Evolutionary conservation across 768 basidiomycete species (phyloP).

Genomic region (Gloeostereum incarnatum): DNA sequence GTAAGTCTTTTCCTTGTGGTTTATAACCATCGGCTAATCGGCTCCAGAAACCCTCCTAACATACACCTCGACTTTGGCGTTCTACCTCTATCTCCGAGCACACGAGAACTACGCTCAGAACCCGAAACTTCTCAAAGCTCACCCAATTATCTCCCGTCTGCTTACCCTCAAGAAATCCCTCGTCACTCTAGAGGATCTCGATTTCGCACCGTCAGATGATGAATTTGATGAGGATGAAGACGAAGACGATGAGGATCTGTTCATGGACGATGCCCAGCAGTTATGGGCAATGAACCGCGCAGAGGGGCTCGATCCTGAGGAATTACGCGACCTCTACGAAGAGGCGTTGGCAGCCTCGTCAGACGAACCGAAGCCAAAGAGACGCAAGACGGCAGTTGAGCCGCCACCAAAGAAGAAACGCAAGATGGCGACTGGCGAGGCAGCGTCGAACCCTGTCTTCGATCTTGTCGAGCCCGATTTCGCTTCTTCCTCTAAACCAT

Average conservation of each 20-base stretch:
- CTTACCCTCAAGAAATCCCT: conserved; percentile 79
- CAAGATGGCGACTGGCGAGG: conserved; percentile 26
- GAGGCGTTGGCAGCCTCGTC: conserved; percentile 28
- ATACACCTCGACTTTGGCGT: conserved; percentile 84
- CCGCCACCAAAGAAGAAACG: conserved; percentile 51
- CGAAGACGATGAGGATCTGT: conserved; percentile 27
- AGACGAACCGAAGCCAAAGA: conserved; percentile 8
- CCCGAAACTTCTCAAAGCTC: conserved; percentile 53
- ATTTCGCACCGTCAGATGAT: conserved; percentile 48
- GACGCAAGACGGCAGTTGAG: conserved; percentile 1
- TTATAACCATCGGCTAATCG: conserved; percentile 1
- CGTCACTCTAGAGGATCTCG: conserved; percentile 75
- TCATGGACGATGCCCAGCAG: conserved; percentile 21
- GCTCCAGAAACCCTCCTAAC: conserved; percentile 75
- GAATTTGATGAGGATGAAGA: conserved; percentile 37
- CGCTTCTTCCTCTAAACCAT: conserved; percentile 27
- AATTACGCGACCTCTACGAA: conserved; percentile 48
- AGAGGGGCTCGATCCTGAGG: conserved; percentile 21
- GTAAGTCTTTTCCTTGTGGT: conserved; percentile 35
- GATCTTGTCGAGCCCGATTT: conserved; percentile 81
- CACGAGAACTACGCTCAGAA: conserved; percentile 52
- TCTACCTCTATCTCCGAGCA: conserved; percentile 84
- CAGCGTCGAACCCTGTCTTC: conserved; percentile 35
- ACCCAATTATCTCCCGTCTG: conserved; percentile 69
- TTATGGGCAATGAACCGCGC: conserved; percentile 6